Evolutionary conservation across 352 stramenopile species (phyloP).

Genomic region (Phytophthora sojae): DNA sequence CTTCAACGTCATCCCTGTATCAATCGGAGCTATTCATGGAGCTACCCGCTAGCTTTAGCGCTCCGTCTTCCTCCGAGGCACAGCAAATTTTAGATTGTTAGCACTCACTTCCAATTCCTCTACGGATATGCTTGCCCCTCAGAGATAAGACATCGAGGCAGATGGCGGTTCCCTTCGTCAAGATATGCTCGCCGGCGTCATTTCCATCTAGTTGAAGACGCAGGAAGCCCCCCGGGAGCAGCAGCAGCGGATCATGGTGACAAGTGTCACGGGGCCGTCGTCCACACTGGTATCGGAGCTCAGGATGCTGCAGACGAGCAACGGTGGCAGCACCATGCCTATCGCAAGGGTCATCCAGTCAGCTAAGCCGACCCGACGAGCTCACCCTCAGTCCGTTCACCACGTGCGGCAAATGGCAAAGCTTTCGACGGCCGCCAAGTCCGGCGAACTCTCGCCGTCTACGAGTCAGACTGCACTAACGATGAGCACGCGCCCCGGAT

Average conservation of each 20-base stretch:
- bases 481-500: conserved; percentile 27
- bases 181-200: background rate
- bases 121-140: background rate
- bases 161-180: background rate
- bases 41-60: background rate
- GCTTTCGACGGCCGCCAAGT: conserved; percentile 40
- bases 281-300: conserved; percentile 36
- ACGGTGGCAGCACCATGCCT: conserved; percentile 34
- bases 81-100: conserved; percentile 17
- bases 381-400: conserved; percentile 45
- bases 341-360: conserved; percentile 48
- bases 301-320: conserved; percentile 31
- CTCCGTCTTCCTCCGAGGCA: background rate
- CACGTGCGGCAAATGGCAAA: conserved; percentile 66
- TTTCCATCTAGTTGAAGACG: conserved; percentile 25
- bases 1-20: background rate
- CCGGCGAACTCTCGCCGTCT: conserved; percentile 33
- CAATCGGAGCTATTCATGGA: background rate
- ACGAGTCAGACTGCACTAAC: conserved; percentile 32
- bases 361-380: conserved; percentile 40
- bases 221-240: background rate
- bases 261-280: conserved; percentile 3
- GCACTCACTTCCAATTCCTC: conserved; percentile 4
- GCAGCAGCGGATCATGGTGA: conserved; percentile 13
- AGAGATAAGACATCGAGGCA: conserved; percentile 38